Evolutionary conservation across 345 rosid species (phyloP).

Genomic region (Anastatica hierochuntica): DNA sequence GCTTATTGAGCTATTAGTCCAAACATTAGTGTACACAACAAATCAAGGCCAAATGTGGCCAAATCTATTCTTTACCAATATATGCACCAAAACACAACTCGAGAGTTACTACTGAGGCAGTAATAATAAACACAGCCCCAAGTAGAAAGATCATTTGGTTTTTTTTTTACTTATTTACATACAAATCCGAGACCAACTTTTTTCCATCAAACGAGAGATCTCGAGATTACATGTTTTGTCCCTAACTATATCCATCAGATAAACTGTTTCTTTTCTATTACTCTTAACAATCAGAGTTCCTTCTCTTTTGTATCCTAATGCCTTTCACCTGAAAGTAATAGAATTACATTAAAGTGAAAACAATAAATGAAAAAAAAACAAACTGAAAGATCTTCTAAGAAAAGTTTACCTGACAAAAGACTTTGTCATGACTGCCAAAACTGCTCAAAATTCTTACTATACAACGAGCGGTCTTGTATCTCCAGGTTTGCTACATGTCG

Average conservation of each 20-base stretch:
- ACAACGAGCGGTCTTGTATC: constrained; percentile 98
- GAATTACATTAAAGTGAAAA: constrained; percentile 20
- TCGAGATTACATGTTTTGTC: constrained; percentile 9
- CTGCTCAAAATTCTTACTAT: constrained; percentile 71
- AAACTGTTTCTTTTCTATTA: constrained; percentile 4
- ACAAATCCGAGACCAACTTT: constrained; percentile 11
- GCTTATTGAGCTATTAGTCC: too few relatives aligned
- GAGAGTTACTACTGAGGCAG: constrained; percentile 15
- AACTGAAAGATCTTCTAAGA: constrained; percentile 7
- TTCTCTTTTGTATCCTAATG: constrained; percentile 21
- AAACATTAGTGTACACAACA: too few relatives aligned
- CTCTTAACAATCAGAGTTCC: constrained; percentile 13
- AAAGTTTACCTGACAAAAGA: constrained; percentile 8
- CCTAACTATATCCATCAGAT: constrained; percentile 13
- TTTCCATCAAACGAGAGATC: background rate
- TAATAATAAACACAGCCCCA: constrained; percentile 14
- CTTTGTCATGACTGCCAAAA: constrained; percentile 88
- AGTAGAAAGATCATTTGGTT: constrained; percentile 13
- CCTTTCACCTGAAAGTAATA: constrained; percentile 24
- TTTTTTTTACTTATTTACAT: constrained; percentile 22
- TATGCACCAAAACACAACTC: background rate
- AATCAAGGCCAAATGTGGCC: too few relatives aligned
- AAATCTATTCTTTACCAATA: background rate
- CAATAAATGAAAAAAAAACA: background rate
- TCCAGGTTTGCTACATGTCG: constrained; percentile 96